Percentiles rank a stretch among this genome's conserved stretches.
Evolutionary conservation across 2,329 filamentous ascomycete species (phyloP).

Genomic region (Penicillium sp.): DNA sequence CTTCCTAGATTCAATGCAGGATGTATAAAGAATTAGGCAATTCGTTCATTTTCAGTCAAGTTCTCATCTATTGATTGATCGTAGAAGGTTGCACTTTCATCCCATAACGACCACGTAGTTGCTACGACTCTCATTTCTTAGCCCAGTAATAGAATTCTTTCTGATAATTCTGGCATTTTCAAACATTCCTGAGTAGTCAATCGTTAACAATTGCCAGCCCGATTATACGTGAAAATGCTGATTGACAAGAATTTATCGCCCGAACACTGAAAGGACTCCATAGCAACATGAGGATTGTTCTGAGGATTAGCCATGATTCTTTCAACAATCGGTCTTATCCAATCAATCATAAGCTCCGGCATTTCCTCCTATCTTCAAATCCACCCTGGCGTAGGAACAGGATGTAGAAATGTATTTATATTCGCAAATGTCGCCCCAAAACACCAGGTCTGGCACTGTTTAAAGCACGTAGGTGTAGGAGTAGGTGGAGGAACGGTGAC

Average conservation of each 20-base stretch:
- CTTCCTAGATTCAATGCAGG: not conserved
- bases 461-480: not conserved
- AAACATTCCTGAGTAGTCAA: too few species aligned
- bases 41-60: not conserved
- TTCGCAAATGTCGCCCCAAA: not conserved
- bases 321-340: not conserved
- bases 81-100: too few species aligned
- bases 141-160: too few species aligned
- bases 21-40: not conserved
- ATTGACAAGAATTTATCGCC: not conserved
- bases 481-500: not conserved
- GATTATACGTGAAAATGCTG: not conserved
- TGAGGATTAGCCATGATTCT: not conserved
- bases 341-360: not conserved
- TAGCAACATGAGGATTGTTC: not conserved
- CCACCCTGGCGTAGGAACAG: not conserved
- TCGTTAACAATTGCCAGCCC: not conserved
- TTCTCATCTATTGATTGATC: too few species aligned
- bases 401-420: not conserved
- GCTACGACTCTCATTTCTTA: too few species aligned
- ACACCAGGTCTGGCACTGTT: conserved; percentile 5
- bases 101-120: too few species aligned
- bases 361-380: not conserved
- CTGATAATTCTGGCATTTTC: too few species aligned
- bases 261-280: not conserved